Percentiles rank a stretch among this genome's conserved stretches.
phyloP scores from a whole-genome alignment of 2,329 filamentous ascomycete species.

The Didymellaceae sp. region DNA sequence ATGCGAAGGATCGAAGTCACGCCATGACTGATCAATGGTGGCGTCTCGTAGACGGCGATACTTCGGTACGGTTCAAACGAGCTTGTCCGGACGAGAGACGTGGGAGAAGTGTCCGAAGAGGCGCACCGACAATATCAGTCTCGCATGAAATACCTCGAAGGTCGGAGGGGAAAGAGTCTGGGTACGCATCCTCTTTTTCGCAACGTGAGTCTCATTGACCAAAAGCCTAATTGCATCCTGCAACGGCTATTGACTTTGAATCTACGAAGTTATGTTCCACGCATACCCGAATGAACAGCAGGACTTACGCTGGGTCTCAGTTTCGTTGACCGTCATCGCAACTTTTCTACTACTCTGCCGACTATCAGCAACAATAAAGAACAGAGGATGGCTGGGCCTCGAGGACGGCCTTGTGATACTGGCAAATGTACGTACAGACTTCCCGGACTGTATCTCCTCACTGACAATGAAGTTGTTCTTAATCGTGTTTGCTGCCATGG shows the following conservation, averaged over 20 bases:
- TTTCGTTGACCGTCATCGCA: constrained; percentile 26
- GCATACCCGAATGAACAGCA: constrained; percentile 30
- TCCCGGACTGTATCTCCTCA: background rate
- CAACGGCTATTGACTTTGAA: too few relatives aligned
- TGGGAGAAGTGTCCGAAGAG: background rate
- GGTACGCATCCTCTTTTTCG: too few relatives aligned
- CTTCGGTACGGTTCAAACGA: background rate
- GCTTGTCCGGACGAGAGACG: background rate
- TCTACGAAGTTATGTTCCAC: constrained; percentile 22
- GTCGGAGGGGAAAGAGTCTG: too few relatives aligned
- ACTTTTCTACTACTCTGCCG: constrained; percentile 24
- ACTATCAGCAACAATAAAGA: constrained; percentile 26
- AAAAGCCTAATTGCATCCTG: too few relatives aligned
- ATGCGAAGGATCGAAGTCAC: background rate
- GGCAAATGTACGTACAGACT: constrained; percentile 24
- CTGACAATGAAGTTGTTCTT: constrained; percentile 19
- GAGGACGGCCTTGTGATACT: constrained; percentile 34
- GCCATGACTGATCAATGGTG: background rate
- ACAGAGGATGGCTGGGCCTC: constrained; percentile 34
- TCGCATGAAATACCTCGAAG: too few relatives aligned
- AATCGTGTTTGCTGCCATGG: constrained; percentile 18
- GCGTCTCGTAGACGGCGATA: background rate
- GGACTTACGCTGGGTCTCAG: constrained; percentile 31
- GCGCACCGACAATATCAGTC: too few relatives aligned
- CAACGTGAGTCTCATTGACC: too few relatives aligned